Evolutionary conservation across 192 early-diverging fungal species (phyloP), one percentile per base, ranked within the genome.

Genomic region (Ambispora gerdemannii): DNA sequence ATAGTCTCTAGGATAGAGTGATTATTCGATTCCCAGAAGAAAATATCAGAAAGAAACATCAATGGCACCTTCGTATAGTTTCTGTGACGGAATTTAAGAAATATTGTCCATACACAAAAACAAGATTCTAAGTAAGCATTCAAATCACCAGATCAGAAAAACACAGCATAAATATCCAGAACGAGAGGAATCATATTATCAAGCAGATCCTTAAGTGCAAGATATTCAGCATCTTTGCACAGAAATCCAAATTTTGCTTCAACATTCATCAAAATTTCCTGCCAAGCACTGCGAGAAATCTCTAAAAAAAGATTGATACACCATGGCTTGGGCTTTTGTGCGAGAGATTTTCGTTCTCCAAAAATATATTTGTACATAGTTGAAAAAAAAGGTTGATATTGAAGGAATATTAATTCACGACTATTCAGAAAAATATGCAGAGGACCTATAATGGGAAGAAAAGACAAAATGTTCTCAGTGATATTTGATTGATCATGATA

Each of bases 151-250:
- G 2, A 17, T 25, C 27, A 1, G 22, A 25, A 4, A 58, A 22
- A 27, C 25, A 56, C 4, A 56, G 53, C 53, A 56, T 56, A 56
- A 22, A 58, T 28, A 58, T 58, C 55, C 19, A 58, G 55, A 58
- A 58, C 55, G 11, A 58, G 3, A 1, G 55, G 55, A 3, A 58
- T 58, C 27, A 58, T 25, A 24, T 58, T 58, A 58, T 28, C 27
- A 1, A 58, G 27, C 27, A 58, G 55, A 24, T 58, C 55, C 13
- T n/a, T 58, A 2, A 58, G 1, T 25, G n/a, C n/a, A 24, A 58
- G 11, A 24, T 25, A 58, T 58, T 58, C 55, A 1, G 27, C 27
- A 58, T 58, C 27, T 4, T 58, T 58, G 24, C 53, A 55, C 7
- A 22, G 4, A 55, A 11, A 55, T 22, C 25, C 53, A 55, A 55